A percentile compares a stretch with the other conserved stretches of the same genome.
phyloP scores from a whole-genome alignment of 768 basidiomycete genomes.

The Xerocomus spinulosus region DNA sequence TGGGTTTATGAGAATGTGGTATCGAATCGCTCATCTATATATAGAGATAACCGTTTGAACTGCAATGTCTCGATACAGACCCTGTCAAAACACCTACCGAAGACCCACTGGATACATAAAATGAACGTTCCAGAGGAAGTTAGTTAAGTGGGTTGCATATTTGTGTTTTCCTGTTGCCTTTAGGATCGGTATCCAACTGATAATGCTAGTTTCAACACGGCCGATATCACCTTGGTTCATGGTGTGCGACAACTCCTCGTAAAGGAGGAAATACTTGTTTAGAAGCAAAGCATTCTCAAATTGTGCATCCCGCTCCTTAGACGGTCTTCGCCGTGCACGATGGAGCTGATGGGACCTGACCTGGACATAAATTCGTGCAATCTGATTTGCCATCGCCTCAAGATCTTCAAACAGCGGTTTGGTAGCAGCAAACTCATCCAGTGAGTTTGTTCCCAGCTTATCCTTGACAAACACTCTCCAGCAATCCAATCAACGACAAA shows the following conservation, averaged over 20 bases:
- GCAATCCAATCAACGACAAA: constrained; percentile 23
- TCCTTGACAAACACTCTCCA: constrained; percentile 31
- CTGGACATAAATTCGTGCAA: constrained; percentile 14
- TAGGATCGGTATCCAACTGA: constrained; percentile 27
- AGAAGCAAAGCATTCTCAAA: constrained; percentile 32
- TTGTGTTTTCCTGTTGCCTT: constrained; percentile 33
- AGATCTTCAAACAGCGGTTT: constrained; percentile 24
- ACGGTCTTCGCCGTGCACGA: not conserved
- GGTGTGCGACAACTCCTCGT: constrained; percentile 35
- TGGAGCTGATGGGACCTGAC: not conserved
- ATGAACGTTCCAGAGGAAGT: constrained; percentile 11
- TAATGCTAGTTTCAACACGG: constrained; percentile 21
- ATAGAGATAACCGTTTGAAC: no score
- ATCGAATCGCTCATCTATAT: constrained; percentile 5
- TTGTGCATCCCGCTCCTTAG: constrained; percentile 25
- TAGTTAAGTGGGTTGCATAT: constrained; percentile 28
- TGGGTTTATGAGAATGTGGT: constrained; percentile 31
- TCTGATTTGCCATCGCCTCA: constrained; percentile 16
- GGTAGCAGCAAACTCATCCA: constrained; percentile 12
- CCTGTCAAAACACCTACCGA: constrained; percentile 13
- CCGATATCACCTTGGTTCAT: constrained; percentile 35
- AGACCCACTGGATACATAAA: not conserved
- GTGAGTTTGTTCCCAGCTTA: no score
- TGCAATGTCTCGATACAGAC: no score
- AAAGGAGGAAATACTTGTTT: constrained; percentile 35